These are phyloP conservation scores for Hanseniaspora mollemarum DNA, from an alignment of 805 yeast species.

Conservation along the genomic window DNA sequence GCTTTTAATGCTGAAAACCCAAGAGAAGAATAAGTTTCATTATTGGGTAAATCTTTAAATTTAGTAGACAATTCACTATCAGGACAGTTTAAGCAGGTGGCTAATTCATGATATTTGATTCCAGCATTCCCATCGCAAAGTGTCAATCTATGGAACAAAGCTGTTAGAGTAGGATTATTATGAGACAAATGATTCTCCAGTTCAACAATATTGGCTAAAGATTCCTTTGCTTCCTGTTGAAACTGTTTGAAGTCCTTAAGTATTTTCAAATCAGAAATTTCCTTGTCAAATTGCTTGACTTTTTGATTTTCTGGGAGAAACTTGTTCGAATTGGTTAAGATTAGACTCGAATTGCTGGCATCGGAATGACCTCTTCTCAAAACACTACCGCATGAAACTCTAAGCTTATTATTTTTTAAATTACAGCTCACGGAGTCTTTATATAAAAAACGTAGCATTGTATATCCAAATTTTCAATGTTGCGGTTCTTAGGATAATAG, in stretches of 20 bases:
- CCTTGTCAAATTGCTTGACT: background rate
- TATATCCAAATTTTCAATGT: too few relatives aligned
- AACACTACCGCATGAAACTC: background rate
- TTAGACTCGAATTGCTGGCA: background rate
- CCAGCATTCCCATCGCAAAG: background rate
- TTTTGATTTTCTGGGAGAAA: background rate
- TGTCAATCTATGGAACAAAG: slow-evolving; percentile 10
- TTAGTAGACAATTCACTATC: slow-evolving; percentile 32
- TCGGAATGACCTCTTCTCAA: slow-evolving; percentile 1
- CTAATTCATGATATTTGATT: slow-evolving; percentile 32
- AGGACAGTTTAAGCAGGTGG: slow-evolving; percentile 65
- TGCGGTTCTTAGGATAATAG: too few relatives aligned
- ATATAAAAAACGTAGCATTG: background rate
- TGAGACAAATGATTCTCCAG: slow-evolving; percentile 37
- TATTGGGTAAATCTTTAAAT: slow-evolving; percentile 17
- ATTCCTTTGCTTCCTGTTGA: background rate
- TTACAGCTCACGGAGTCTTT: background rate
- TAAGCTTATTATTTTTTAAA: background rate
- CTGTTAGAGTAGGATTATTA: slow-evolving; percentile 24
- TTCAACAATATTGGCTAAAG: slow-evolving; percentile 36
- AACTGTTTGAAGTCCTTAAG: slow-evolving; percentile 3
- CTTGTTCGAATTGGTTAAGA: background rate
- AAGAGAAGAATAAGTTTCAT: background rate
- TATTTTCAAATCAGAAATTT: background rate
- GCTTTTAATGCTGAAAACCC: slow-evolving; percentile 8